phyloP scores from a whole-genome alignment of 2,329 filamentous ascomycete genomes.

The Albifimbria verrucaria region DNA sequence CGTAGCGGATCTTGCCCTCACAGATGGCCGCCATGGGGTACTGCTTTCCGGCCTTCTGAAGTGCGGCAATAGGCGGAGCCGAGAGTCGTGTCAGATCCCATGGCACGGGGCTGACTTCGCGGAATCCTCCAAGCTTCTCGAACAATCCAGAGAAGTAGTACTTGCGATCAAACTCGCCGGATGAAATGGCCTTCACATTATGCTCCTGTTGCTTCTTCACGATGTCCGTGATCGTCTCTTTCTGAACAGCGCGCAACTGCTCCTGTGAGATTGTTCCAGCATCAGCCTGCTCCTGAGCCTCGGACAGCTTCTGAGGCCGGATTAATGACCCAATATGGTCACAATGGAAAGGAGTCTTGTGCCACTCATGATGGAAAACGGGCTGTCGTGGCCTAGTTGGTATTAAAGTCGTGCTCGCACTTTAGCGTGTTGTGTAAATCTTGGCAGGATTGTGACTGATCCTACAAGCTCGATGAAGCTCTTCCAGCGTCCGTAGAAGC shows the following conservation, averaged over 20 bases:
- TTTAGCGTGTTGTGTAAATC: too few species aligned
- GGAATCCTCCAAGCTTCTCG: slow-evolving; percentile 40
- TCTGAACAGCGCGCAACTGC: slow-evolving; percentile 54
- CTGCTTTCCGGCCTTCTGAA: slow-evolving; percentile 33
- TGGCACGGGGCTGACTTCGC: slow-evolving; percentile 33
- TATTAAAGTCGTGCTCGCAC: not conserved
- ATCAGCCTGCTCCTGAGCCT: slow-evolving; percentile 46
- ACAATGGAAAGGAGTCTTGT: slow-evolving; percentile 56
- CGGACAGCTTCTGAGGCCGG: slow-evolving; percentile 59
- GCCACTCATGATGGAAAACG: slow-evolving; percentile 11
- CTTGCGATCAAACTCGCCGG: slow-evolving; percentile 63
- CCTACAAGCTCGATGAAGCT: too few species aligned
- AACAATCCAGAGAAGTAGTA: slow-evolving; percentile 49
- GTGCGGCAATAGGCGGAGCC: slow-evolving; percentile 35
- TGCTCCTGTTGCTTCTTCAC: slow-evolving; percentile 62
- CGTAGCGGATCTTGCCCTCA: slow-evolving; percentile 39
- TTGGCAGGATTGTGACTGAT: too few species aligned
- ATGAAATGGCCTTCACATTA: slow-evolving; percentile 61
- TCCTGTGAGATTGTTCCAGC: slow-evolving; percentile 36
- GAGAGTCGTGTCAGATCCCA: slow-evolving; percentile 34
- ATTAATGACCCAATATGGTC: slow-evolving; percentile 72
- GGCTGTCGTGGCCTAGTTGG: not conserved
- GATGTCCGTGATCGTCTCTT: slow-evolving; percentile 60
- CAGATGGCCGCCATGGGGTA: slow-evolving; percentile 38
- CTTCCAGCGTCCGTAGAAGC: too few species aligned